Evolutionary conservation across 1,139 yeast genomes (phyloP), one percentile per base, ranked within the genome.

Genomic region (Spathaspora sp.): DNA sequence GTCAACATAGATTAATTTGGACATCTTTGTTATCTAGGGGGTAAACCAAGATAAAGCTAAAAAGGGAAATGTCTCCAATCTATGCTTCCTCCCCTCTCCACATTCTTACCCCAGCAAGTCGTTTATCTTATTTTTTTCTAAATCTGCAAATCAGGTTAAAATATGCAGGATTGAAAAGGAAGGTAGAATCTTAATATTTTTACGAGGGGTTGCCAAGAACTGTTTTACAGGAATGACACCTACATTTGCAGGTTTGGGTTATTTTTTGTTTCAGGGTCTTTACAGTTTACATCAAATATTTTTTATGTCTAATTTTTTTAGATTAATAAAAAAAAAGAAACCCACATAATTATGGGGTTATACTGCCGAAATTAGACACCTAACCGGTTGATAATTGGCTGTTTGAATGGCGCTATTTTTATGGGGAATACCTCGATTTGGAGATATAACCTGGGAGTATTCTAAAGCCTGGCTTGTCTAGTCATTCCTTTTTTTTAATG

Each of bases 351-450:
- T 7, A n/a, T 29, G 34, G 36, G 29, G 29, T 13, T 38, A 39
- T 20, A 16, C 15, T 39, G 31, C 42, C 42, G 18, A 27, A 27
- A 27, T 18, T 18, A 29, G 36, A 25, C 20, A 15, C n/a, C n/a
- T 39, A 25, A 11, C 42, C 42, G 33, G n/a, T 17, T 15, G 10
- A 24, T 23, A 41, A 41, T 25, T 33, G 34, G 17, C 43, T n/a
- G 39, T 41, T 33, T n/a, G 15, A 26, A 25, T 41, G 43, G 43
- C 43, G 43, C 38, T 41, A 41, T 17, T 29, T 29, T 16, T 29
- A 9, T n/a, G n/a, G 33, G 3, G n/a, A 13, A 8, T n/a, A 29
- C 33, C 33, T 29, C 13, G 15, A n/a, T 29, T 29, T 7, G 33
- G 33, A 13, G 16, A 13, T 7, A 13, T 29, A 4, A 3, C 33